phyloP scores from a whole-genome alignment of 225 moss, liverwort and hornwort genomes.

The Physcomitrellopsis africana region DNA sequence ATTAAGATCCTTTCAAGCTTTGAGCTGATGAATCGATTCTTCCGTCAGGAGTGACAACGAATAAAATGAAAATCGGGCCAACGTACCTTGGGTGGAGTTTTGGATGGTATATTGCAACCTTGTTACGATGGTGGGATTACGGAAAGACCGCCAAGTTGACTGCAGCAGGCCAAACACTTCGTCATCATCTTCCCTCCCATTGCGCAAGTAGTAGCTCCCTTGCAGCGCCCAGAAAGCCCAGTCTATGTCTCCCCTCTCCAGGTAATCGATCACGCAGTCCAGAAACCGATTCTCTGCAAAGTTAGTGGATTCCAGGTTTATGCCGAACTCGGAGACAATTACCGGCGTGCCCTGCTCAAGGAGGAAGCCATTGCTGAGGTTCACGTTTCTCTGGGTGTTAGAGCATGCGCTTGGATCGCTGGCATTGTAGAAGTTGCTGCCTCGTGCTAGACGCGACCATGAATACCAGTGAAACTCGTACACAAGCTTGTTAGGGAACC shows the following conservation, averaged over 20 bases:
- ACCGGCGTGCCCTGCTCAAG: slow-evolving; percentile 42
- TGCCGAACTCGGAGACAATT: slow-evolving; percentile 55
- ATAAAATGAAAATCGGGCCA: not conserved
- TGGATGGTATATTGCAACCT: slow-evolving; percentile 39
- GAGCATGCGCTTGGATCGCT: slow-evolving; percentile 45
- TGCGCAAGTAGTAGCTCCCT: slow-evolving; percentile 70
- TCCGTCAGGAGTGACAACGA: not conserved
- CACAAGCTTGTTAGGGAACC: slow-evolving; percentile 52
- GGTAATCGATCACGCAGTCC: slow-evolving; percentile 55
- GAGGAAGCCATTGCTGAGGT: slow-evolving; percentile 40
- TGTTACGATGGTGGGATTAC: slow-evolving; percentile 44
- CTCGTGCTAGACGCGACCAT: slow-evolving; percentile 24
- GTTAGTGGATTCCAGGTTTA: slow-evolving; percentile 28
- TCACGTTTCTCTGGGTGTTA: slow-evolving; percentile 43
- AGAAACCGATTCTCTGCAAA: slow-evolving; percentile 46
- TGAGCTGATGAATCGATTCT: too few relatives aligned
- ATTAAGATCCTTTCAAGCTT: too few relatives aligned
- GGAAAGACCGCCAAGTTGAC: slow-evolving; percentile 48
- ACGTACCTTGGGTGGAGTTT: slow-evolving; percentile 34
- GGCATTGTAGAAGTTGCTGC: slow-evolving; percentile 34
- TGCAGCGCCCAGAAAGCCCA: slow-evolving; percentile 77
- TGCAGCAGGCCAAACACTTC: slow-evolving; percentile 61
- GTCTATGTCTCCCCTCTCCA: slow-evolving; percentile 41
- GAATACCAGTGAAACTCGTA: slow-evolving; percentile 77
- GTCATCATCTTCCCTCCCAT: slow-evolving; percentile 46